phyloP scores from a whole-genome alignment of 2,329 filamentous ascomycete species.

The Ascochyta viciae-villosae region DNA sequence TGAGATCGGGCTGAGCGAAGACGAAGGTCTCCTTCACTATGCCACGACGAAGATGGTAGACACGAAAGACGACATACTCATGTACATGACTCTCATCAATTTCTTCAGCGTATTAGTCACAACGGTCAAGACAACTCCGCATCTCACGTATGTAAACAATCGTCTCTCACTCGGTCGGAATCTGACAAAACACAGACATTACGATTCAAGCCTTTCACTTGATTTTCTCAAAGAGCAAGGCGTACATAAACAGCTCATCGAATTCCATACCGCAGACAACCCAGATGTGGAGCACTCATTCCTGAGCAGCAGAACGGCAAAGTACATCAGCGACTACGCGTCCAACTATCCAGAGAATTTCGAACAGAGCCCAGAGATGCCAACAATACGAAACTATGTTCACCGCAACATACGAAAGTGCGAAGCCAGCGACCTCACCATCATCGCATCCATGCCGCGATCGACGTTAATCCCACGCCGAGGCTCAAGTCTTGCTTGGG shows the following conservation, averaged over 20 bases:
- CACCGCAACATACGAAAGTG: slow-evolving; percentile 59
- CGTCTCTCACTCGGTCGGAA: not conserved
- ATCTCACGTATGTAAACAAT: slow-evolving; percentile 37
- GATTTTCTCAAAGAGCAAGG: slow-evolving; percentile 61
- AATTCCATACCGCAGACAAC: slow-evolving; percentile 57
- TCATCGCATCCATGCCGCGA: slow-evolving; percentile 65
- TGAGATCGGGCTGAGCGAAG: slow-evolving; percentile 40
- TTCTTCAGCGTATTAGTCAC: slow-evolving; percentile 64
- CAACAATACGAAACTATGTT: slow-evolving; percentile 57
- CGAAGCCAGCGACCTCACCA: slow-evolving; percentile 62
- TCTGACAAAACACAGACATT: slow-evolving; percentile 37
- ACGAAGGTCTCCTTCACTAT: slow-evolving; percentile 61
- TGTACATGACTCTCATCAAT: slow-evolving; percentile 66
- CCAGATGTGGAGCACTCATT: slow-evolving; percentile 62
- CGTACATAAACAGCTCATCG: slow-evolving; percentile 59
- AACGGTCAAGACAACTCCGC: slow-evolving; percentile 44
- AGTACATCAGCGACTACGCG: slow-evolving; percentile 65
- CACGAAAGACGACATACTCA: slow-evolving; percentile 61
- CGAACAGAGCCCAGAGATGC: slow-evolving; percentile 54
- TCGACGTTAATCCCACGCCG: slow-evolving; percentile 57
- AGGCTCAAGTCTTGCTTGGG: slow-evolving; percentile 46
- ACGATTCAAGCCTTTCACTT: slow-evolving; percentile 52
- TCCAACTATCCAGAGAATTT: slow-evolving; percentile 63
- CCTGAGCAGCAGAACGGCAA: slow-evolving; percentile 61
- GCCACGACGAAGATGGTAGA: slow-evolving; percentile 64